Percentiles rank a stretch among this genome's conserved stretches.
phyloP scores from a whole-genome alignment of 23 red algal species.

The Gracilaria domingensis region DNA sequence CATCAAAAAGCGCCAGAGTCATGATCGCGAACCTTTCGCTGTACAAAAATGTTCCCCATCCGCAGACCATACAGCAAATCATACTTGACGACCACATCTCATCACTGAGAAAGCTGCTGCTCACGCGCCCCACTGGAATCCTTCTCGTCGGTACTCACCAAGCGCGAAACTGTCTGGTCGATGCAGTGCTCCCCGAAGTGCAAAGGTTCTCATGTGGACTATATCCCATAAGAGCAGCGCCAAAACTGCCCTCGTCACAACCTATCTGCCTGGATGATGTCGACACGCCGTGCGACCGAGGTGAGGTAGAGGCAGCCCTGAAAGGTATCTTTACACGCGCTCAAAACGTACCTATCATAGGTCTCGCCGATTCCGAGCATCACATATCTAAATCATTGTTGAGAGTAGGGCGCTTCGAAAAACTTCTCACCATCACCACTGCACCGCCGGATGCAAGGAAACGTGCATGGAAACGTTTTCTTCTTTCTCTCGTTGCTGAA shows the following conservation, averaged over 20 bases:
- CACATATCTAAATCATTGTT: slow-evolving; percentile 15
- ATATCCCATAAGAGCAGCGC: slow-evolving; percentile 9
- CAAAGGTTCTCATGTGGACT: slow-evolving; percentile 3
- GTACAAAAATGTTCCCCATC: neutral
- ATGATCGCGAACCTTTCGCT: slow-evolving; percentile 22
- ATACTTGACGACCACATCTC: neutral
- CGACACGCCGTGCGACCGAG: slow-evolving; percentile 20
- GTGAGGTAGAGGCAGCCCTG: neutral
- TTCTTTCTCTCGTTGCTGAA: neutral
- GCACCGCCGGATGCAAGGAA: neutral
- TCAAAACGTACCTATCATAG: slow-evolving; percentile 18
- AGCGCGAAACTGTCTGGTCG: neutral
- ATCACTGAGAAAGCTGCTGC: slow-evolving; percentile 4
- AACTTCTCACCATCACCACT: slow-evolving; percentile 26
- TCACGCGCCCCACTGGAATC: neutral
- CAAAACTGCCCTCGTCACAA: neutral
- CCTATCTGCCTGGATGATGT: slow-evolving; percentile 44
- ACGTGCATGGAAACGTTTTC: slow-evolving; percentile 42
- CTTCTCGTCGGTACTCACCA: slow-evolving; percentile 13
- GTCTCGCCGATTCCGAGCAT: neutral
- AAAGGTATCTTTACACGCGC: slow-evolving; percentile 34
- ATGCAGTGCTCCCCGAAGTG: slow-evolving; percentile 3
- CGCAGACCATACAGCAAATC: slow-evolving; percentile 27
- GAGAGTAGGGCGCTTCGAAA: slow-evolving; percentile 60
- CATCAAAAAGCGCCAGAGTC: neutral